phyloP scores from a whole-genome alignment of 2,329 filamentous ascomycete genomes.

The Sporothrix globosa region DNA sequence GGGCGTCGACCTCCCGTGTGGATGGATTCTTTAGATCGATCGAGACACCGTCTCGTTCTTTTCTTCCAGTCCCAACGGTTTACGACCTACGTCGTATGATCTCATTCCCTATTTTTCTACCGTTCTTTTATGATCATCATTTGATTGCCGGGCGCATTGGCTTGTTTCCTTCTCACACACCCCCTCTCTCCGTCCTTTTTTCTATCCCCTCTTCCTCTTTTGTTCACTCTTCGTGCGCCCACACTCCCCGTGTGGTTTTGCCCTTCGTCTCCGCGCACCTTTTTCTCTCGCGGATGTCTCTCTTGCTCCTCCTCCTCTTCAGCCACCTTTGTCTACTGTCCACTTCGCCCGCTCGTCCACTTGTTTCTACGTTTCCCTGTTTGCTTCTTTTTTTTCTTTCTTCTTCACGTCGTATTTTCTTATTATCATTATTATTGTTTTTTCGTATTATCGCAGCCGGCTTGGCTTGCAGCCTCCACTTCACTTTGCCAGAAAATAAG shows the following conservation, averaged over 20 bases:
- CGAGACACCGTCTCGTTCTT: conserved; percentile 1
- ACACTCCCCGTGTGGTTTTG: conserved; percentile 5
- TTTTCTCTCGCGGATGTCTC: no score
- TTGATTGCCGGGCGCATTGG: conserved; percentile 2
- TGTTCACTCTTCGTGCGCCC: conserved; percentile 11
- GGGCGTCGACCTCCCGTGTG: conserved; percentile 12
- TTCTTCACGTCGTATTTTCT: neutral
- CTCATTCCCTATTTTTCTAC: neutral
- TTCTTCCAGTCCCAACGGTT: conserved; percentile 2
- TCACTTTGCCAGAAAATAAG: conserved; percentile 4
- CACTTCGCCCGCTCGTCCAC: neutral
- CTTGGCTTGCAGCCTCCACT: no score
- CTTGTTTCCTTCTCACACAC: neutral
- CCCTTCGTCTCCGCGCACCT: conserved; percentile 1
- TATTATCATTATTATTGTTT: no score
- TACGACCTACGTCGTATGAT: neutral
- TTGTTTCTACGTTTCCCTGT: neutral
- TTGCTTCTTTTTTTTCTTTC: neutral
- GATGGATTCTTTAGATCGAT: conserved; percentile 23
- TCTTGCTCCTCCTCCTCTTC: neutral
- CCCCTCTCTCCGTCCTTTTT: neutral
- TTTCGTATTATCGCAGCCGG: neutral
- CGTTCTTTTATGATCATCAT: conserved; percentile 6
- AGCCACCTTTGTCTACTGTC: neutral
- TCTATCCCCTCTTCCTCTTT: neutral